Percentiles rank a stretch among this genome's conserved stretches.
phyloP scores from a whole-genome alignment of 805 yeast species.

The Jamesozyma rosinii region DNA sequence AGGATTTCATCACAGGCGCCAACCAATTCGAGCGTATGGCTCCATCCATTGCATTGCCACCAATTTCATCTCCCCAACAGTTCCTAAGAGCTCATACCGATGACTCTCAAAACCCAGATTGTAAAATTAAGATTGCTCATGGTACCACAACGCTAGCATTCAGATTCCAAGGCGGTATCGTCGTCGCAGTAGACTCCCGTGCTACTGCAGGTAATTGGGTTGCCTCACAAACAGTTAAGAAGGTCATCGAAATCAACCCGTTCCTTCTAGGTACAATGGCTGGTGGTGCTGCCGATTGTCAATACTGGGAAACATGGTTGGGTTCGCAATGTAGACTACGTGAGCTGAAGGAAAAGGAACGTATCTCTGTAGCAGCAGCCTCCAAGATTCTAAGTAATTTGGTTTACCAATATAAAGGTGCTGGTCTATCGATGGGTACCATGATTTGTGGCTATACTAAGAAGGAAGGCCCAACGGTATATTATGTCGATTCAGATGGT shows the following conservation, averaged over 20 bases:
- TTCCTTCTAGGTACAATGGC: slow-evolving; percentile 95
- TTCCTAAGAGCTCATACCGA: slow-evolving; percentile 97
- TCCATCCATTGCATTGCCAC: slow-evolving; percentile 67
- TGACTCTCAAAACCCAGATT: slow-evolving; percentile 84
- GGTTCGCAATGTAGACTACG: slow-evolving; percentile 94
- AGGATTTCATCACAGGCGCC: slow-evolving; percentile 31
- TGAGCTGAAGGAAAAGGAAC: slow-evolving; percentile 87
- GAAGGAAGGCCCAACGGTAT: slow-evolving; percentile 90
- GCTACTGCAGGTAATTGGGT: slow-evolving; percentile 98
- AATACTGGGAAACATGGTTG: slow-evolving; percentile 98
- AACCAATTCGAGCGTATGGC: slow-evolving; percentile 29
- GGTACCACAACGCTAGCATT: slow-evolving; percentile 98
- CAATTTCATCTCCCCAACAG: slow-evolving; percentile 80
- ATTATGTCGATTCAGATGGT: slow-evolving; percentile 95
- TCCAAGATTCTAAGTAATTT: slow-evolving; percentile 85
- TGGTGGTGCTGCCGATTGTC: slow-evolving; percentile 99
- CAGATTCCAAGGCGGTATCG: slow-evolving; percentile 89
- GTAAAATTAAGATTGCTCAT: slow-evolving; percentile 92
- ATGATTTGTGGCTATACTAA: slow-evolving; percentile 97
- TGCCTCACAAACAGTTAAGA: slow-evolving; percentile 95
- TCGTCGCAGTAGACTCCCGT: slow-evolving; percentile 95
- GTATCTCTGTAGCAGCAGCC: slow-evolving; percentile 94
- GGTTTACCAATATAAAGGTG: slow-evolving; percentile 89
- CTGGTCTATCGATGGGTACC: slow-evolving; percentile 98
- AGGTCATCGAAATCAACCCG: slow-evolving; percentile 94